Evolutionary conservation across 208 protist species (phyloP).

Genomic region (Wallacemonas sp.): DNA sequence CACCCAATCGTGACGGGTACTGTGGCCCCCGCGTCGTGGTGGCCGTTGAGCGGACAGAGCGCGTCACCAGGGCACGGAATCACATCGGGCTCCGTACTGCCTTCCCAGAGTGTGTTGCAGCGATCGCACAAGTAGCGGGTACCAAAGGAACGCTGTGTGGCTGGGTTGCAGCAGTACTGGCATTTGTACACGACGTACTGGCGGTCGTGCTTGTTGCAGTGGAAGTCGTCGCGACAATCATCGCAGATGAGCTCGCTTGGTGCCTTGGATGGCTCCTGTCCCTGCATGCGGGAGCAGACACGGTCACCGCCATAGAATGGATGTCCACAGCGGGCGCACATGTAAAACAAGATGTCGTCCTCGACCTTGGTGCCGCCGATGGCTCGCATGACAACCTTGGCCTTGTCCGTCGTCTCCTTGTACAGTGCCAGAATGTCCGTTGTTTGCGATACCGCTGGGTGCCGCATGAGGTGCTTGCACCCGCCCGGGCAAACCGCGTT

Average conservation of each 20-base stretch:
- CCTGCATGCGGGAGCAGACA: constrained; percentile 70
- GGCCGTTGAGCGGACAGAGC: constrained; percentile 59
- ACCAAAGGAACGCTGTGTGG: constrained; percentile 81
- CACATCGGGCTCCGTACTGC: constrained; percentile 46
- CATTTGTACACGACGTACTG: constrained; percentile 83
- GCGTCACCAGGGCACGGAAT: constrained; percentile 57
- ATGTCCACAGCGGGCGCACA: constrained; percentile 60
- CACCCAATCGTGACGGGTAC: constrained; percentile 44
- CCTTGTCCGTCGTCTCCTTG: constrained; percentile 30
- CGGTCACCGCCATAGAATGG: constrained; percentile 82
- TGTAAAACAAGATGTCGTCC: constrained; percentile 81
- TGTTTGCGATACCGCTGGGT: constrained; percentile 50
- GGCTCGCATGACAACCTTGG: constrained; percentile 21
- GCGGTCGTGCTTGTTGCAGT: constrained; percentile 38
- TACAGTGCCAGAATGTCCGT: constrained; percentile 42
- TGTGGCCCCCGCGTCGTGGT: constrained; percentile 20
- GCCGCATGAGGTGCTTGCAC: constrained; percentile 74
- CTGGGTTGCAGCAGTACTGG: constrained; percentile 88
- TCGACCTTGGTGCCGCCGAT: constrained; percentile 41
- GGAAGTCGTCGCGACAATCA: constrained; percentile 56
- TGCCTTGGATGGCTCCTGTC: constrained; percentile 57
- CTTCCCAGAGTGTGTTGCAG: constrained; percentile 63
- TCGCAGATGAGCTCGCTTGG: constrained; percentile 74
- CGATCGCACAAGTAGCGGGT: constrained; percentile 82
- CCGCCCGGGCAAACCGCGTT: constrained; percentile 81